Evolutionary conservation across 2,329 filamentous ascomycete species (phyloP), one percentile per base, ranked within the genome.

Genomic region (Cladosporium sp.): DNA sequence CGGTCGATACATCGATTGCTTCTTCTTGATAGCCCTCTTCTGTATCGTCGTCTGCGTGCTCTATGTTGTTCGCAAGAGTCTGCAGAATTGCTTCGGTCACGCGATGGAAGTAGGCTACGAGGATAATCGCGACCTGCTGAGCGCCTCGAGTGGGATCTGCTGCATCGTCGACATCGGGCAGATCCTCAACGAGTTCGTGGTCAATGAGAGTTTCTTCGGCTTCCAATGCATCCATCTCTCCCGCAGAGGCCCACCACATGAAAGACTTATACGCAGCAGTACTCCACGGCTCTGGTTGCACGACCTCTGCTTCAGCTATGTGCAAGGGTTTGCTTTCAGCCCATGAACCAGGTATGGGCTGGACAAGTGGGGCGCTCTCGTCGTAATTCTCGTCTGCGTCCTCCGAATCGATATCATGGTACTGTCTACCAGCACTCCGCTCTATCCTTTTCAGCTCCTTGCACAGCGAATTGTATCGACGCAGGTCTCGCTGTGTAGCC

Each of bases 211-310:
- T 76, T 65, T 85, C 82, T 57, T 83, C 78, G 1, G 78, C 75
- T 9, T 80, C 73, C 50, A 78, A 79, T 12, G 78, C 77, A 25
- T 81, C 78, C 60, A 87, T 83, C 73, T 94, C 90, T 58, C 89
- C 90, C 0, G 90, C 89, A 15, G 87, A 90, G 2, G 90, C 89
- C 90, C 90, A 94, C 90, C 90, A 94, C 82, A 93, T 90, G 76
- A 93, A 92, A 22, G 88, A 86, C 56, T 83, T 84, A 73, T 93
- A 94, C 4, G 90, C 90, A 24, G 93, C 81, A 1, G 87, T 85
- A 0, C 87, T 80, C 90, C 84, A 87, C 0, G 81, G 81, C 36
- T 79, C 70, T 3, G 82, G 78, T 63, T 87, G 83, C 8, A 83
- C 78, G 1, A 82, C 61, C 10, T 70, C 64, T 15, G 57, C 50